Percentiles rank a stretch among this genome's conserved stretches.
Conservation (phyloP, 495 filamentous ascomycete genomes). For the Melanomma pulvis-pyrius region DNA sequence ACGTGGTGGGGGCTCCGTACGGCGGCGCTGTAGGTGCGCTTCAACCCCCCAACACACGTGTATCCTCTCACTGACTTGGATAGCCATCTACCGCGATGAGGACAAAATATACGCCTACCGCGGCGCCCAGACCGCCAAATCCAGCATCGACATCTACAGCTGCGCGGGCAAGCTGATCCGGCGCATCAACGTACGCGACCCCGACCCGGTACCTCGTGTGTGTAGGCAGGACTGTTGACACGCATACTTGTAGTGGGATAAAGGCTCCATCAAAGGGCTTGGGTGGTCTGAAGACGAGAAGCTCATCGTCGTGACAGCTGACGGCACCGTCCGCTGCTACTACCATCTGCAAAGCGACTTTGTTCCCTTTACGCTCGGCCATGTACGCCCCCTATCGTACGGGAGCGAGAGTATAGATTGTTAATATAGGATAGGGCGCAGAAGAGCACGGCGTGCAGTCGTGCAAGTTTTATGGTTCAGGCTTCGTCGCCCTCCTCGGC, state of each 20-base stretch:
- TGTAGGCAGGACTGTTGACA: constrained; percentile 23
- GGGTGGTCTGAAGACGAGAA: constrained; percentile 98
- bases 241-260: constrained; percentile 82
- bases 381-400: constrained; percentile 55
- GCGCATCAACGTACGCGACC: constrained; percentile 60
- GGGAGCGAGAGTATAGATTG: background rate
- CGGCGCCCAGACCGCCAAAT: constrained; percentile 70
- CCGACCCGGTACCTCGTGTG: background rate
- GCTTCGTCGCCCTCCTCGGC: constrained; percentile 88
- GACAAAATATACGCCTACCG: constrained; percentile 77
- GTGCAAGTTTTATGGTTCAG: constrained; percentile 87
- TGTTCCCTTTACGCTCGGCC: constrained; percentile 90
- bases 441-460: constrained; percentile 84
- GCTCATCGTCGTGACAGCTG: constrained; percentile 81
- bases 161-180: constrained; percentile 83
- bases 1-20: constrained; percentile 90
- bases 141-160: constrained; percentile 92
- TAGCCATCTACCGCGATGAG: constrained; percentile 89
- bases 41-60: constrained; percentile 2
- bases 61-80: constrained; percentile 1
- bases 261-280: constrained; percentile 82
- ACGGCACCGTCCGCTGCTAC: constrained; percentile 90
- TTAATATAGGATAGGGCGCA: constrained; percentile 57
- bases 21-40: constrained; percentile 84
- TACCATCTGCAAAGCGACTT: constrained; percentile 92